Evolutionary conservation across 768 basidiomycete species (phyloP).

Genomic region (Pisolithus tinctorius): DNA sequence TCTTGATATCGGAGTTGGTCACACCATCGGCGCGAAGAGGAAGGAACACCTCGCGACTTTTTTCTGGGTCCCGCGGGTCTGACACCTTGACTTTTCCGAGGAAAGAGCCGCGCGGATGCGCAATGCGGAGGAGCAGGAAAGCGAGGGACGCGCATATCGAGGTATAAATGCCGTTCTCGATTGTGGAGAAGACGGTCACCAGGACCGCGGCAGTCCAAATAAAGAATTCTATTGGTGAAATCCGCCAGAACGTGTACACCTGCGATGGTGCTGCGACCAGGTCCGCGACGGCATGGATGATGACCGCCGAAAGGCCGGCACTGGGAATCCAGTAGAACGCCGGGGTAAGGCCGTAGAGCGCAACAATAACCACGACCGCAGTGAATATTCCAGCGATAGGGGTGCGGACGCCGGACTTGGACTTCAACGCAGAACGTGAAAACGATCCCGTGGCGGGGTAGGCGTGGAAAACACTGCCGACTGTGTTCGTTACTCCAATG

Average conservation of each 20-base stretch:
- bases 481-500: conserved; percentile 92
- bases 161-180: conserved; percentile 89
- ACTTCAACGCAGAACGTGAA: conserved; percentile 94
- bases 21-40: conserved; percentile 60
- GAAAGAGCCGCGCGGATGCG: conserved; percentile 85
- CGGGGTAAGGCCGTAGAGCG: conserved; percentile 88
- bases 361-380: conserved; percentile 84
- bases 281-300: conserved; percentile 89
- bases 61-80: conserved; percentile 27
- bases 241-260: conserved; percentile 88
- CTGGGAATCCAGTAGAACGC: conserved; percentile 89
- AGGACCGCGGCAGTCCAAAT: conserved; percentile 86
- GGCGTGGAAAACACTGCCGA: conserved; percentile 84
- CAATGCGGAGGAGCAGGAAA: conserved; percentile 79
- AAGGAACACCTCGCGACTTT: conserved; percentile 72
- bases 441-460: conserved; percentile 98
- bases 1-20: conserved; percentile 61
- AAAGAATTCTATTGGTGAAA: conserved; percentile 87
- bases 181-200: conserved; percentile 86
- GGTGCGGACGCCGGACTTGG: conserved; percentile 96
- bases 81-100: conserved; percentile 73
- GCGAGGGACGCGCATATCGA: conserved; percentile 75
- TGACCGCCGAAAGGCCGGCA: conserved; percentile 83
- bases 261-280: conserved; percentile 79
- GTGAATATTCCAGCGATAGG: conserved; percentile 84